Percentiles rank a stretch among this genome's conserved stretches.
These are phyloP conservation scores for Diaporthe sp. DNA, from an alignment of 2,329 filamentous ascomycete species.

Conservation along the genomic window DNA sequence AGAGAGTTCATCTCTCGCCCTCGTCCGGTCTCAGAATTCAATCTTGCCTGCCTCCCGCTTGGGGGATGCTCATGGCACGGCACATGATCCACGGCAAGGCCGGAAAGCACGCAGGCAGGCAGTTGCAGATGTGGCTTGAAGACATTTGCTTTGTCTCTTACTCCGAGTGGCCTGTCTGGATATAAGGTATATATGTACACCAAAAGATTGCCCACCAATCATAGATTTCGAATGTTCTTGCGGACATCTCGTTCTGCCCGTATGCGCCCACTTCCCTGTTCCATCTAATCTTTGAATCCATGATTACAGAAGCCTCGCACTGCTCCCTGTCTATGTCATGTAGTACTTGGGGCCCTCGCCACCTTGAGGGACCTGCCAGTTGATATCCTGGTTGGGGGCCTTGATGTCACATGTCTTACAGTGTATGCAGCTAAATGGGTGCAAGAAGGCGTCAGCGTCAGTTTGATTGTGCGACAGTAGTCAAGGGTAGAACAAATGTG, in stretches of 20 bases:
- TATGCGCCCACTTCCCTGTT: too few relatives aligned
- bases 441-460: slow-evolving; percentile 46
- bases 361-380: slow-evolving; percentile 95
- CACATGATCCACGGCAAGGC: not conserved
- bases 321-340: slow-evolving; percentile 64
- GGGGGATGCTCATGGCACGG: not conserved
- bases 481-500: not conserved
- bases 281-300: not conserved
- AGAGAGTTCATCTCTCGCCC: slow-evolving; percentile 5
- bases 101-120: not conserved
- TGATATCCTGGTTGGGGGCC: slow-evolving; percentile 95
- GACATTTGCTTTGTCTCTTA: not conserved
- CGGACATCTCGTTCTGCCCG: not conserved
- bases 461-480: not conserved
- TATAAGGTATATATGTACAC: not conserved
- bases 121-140: not conserved
- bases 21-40: slow-evolving; percentile 19
- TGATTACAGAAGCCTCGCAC: not conserved
- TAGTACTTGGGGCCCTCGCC: slow-evolving; percentile 83
- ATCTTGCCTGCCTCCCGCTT: slow-evolving; percentile 6
- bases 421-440: slow-evolving; percentile 85
- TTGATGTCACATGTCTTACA: slow-evolving; percentile 99
- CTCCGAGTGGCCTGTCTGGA: not conserved
- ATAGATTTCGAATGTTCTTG: not conserved
- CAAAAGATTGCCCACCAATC: not conserved